phyloP scores from a whole-genome alignment of 2,329 filamentous ascomycete genomes.

The Fusarium avenaceum region DNA sequence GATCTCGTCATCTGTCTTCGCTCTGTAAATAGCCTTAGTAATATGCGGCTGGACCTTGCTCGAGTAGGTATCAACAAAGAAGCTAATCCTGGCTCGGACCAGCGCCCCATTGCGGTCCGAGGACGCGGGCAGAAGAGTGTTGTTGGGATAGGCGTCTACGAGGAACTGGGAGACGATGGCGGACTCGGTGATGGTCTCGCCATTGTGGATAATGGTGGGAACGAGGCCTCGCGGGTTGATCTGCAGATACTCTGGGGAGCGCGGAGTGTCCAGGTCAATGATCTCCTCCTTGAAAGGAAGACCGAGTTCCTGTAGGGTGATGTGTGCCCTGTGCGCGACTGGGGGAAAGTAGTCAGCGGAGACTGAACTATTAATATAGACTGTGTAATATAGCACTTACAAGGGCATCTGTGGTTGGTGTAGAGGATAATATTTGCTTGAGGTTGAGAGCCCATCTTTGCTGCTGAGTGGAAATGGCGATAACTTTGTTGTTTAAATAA shows the following conservation, averaged over 20 bases:
- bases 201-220: constrained; percentile 75
- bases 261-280: constrained; percentile 77
- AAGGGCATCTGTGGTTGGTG: constrained; percentile 78
- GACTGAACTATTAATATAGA: constrained; percentile 3
- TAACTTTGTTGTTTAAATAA: not conserved
- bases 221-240: constrained; percentile 86
- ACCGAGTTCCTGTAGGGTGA: constrained; percentile 75
- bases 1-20: constrained; percentile 64
- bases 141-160: constrained; percentile 76
- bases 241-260: constrained; percentile 79
- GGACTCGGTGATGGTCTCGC: constrained; percentile 79
- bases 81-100: constrained; percentile 73
- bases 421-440: constrained; percentile 70
- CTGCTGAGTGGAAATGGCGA: constrained; percentile 14
- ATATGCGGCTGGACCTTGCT: constrained; percentile 67
- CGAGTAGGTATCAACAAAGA: constrained; percentile 78
- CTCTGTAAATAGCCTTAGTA: constrained; percentile 59
- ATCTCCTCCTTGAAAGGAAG: constrained; percentile 77
- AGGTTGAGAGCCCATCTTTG: constrained; percentile 39
- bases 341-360: constrained; percentile 31
- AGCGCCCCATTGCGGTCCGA: constrained; percentile 68
- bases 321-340: constrained; percentile 80
- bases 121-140: constrained; percentile 72
- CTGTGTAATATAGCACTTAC: constrained; percentile 49
- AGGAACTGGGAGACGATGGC: constrained; percentile 79